Evolutionary conservation across 371 early-diverging fungal genomes (phyloP).

Genomic region (Circinella minor): DNA sequence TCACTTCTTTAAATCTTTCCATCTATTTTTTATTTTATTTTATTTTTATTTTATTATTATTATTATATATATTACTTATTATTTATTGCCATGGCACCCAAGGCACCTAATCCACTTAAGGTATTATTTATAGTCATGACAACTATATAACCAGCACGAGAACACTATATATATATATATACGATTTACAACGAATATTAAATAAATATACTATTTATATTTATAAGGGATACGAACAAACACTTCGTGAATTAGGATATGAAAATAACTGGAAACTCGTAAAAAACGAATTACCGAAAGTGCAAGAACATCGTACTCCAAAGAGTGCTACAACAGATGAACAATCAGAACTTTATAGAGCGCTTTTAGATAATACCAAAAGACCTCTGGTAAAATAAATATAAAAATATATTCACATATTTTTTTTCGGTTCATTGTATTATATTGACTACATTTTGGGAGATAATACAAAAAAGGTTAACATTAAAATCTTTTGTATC

Average conservation of each 20-base stretch:
- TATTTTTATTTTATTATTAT: constrained; percentile 3
- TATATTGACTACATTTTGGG: too few relatives aligned
- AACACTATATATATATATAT: too few relatives aligned
- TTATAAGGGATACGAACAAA: constrained; percentile 14
- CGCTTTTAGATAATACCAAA: constrained; percentile 18
- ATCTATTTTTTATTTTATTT: constrained; percentile 11
- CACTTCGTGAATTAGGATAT: constrained; percentile 18
- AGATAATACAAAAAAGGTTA: background rate
- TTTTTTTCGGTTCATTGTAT: background rate
- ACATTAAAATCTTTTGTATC: background rate
- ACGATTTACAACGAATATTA: too few relatives aligned
- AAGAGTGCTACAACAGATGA: constrained; percentile 1
- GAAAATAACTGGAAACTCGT: constrained; percentile 14
- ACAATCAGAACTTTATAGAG: constrained; percentile 8
- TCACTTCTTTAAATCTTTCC: constrained; percentile 4
- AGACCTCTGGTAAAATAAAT: constrained; percentile 21
- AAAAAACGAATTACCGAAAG: constrained; percentile 16
- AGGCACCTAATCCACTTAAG: background rate
- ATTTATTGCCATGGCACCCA: background rate
- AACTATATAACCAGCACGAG: too few relatives aligned
- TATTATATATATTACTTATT: too few relatives aligned
- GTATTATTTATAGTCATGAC: background rate
- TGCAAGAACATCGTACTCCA: background rate
- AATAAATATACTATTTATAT: too few relatives aligned
- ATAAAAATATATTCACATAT: background rate